Conservation (phyloP, 2,329 filamentous ascomycete species). For the Curvularia sp. region DNA sequence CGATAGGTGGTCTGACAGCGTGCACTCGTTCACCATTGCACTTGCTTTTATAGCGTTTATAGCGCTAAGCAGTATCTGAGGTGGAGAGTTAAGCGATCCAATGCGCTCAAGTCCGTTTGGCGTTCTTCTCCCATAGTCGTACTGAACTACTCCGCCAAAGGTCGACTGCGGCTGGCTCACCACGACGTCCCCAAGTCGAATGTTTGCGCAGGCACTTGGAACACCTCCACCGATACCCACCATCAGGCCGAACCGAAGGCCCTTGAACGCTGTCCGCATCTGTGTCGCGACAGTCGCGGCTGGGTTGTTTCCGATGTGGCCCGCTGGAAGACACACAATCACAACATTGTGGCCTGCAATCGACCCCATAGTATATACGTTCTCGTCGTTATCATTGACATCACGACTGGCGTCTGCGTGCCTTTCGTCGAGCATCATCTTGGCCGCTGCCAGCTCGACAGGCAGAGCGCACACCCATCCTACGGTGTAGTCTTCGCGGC, state of each 20-base stretch:
- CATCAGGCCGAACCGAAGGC: not conserved
- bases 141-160: not conserved
- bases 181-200: not conserved
- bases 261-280: not conserved
- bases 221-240: not conserved
- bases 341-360: slow-evolving; percentile 32
- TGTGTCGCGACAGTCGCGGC: not conserved
- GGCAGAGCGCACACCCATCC: slow-evolving; percentile 27
- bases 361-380: slow-evolving; percentile 26
- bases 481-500: slow-evolving; percentile 22
- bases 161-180: not conserved
- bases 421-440: slow-evolving; percentile 18
- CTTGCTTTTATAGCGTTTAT: not conserved
- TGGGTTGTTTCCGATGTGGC: not conserved
- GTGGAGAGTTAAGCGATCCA: slow-evolving; percentile 10
- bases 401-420: slow-evolving; percentile 31
- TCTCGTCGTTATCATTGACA: slow-evolving; percentile 36
- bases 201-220: not conserved
- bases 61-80: slow-evolving; percentile 14
- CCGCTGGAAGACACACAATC: too few relatives aligned
- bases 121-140: not conserved
- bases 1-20: slow-evolving; percentile 6
- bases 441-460: slow-evolving; percentile 22
- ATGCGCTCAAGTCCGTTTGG: not conserved
- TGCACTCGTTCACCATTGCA: slow-evolving; percentile 1